Percentiles rank a stretch among this genome's conserved stretches.
phyloP scores from a whole-genome alignment of 768 basidiomycete species.

The Boletus tylopilopsis region DNA sequence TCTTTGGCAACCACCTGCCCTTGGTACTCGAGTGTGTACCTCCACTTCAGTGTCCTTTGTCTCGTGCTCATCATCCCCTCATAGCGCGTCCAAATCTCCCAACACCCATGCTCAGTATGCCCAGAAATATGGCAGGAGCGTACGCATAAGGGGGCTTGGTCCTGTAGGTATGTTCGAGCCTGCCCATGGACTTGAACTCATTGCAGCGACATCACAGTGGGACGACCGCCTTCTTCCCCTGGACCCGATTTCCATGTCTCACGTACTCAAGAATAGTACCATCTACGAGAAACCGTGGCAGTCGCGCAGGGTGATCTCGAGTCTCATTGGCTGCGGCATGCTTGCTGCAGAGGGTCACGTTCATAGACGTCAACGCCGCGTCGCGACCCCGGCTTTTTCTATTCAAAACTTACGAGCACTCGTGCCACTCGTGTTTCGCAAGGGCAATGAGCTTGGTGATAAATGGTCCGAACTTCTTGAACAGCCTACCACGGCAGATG shows the following conservation, averaged over 20 bases:
- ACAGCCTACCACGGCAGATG: conserved; percentile 15
- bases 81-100: conserved; percentile 53
- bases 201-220: conserved; percentile 43
- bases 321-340: conserved; percentile 81
- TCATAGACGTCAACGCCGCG: conserved; percentile 78
- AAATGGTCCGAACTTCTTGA: conserved; percentile 54
- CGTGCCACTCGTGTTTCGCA: conserved; percentile 67
- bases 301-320: conserved; percentile 67
- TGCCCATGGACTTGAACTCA: conserved; percentile 10
- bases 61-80: neutral
- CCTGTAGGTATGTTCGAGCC: conserved; percentile 48
- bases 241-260: conserved; percentile 70
- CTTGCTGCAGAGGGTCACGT: conserved; percentile 72
- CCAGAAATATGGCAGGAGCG: conserved; percentile 60
- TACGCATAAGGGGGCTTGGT: conserved; percentile 63
- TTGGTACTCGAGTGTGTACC: conserved; percentile 54
- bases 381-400: conserved; percentile 76
- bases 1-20: conserved; percentile 53
- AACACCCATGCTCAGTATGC: conserved; percentile 51
- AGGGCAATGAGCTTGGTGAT: conserved; percentile 58
- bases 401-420: conserved; percentile 71
- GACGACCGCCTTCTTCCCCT: conserved; percentile 77
- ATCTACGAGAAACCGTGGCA: conserved; percentile 84
- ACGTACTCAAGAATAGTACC: conserved; percentile 68
- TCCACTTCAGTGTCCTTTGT: neutral